Base-by-base conservation (phyloP, 495 filamentous ascomycete species). In the Polyplosphaeria fusca region DNA sequence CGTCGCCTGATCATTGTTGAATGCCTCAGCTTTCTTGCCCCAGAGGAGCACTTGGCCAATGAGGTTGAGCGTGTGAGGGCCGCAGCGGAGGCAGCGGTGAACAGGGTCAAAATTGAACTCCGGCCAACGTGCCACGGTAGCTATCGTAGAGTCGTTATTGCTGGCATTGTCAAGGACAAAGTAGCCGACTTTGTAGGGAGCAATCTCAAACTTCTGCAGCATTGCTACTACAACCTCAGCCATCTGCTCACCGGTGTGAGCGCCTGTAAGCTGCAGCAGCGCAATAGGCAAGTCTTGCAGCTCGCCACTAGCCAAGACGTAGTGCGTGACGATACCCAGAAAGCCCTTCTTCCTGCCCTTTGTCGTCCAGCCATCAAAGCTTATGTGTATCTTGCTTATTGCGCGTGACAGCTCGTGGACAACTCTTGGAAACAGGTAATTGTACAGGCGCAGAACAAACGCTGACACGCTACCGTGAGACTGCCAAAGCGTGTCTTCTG, bases 271-370 rank as follows among this genome's bases (percentile, higher is more conserved):
- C 46, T 48, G 46, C 20, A 27, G 46, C 25, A 48, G 46, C 7
- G 24, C 46, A 20, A 48, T 7, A 5, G 46, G 23, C 19, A 35
- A 20, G 24, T 30, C 24, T 4, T 12, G 13, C 3, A 30, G 3
- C 23, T 11, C 20, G 24, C 46, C 46, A 3, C 20, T 4, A 16
- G 24, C 46, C 5, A 12, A 18, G 35, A 16, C 46, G 26, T 50
- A 30, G 63, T 69, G 62, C 38, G 52, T 32, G 38, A 64, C 26
- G 67, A 70, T 54, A 55, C 68, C 54, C 53, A 58, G 14, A 46
- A 58, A 55, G 61, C 9, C 38, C 9, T 20, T 9, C 13, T 42
- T 41, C 12, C 49, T 24, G 37, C 49, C 38, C 16, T 52, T 41
- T 1, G 22, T 27, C 19, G 49, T 25, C 49, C 49, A 43, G 35